Evolutionary conservation across 305 asterid species (phyloP).

Genomic region (Euphrasia arctica): DNA sequence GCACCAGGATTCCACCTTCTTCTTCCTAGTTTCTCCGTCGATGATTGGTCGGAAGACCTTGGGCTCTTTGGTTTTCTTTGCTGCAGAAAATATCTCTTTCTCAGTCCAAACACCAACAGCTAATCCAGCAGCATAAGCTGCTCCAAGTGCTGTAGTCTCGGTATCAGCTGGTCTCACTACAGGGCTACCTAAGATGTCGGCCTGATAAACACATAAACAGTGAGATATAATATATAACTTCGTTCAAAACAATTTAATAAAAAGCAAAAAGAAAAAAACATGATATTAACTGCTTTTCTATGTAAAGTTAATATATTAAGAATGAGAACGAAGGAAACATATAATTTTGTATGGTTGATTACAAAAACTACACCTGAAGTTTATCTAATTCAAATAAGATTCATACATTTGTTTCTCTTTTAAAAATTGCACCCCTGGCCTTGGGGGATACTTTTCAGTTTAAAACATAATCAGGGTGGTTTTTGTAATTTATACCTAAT

Average conservation of each 20-base stretch:
- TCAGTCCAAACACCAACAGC: slow-evolving; percentile 86
- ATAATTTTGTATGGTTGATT: not conserved
- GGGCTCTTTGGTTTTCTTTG: slow-evolving; percentile 49
- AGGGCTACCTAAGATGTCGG: slow-evolving; percentile 69
- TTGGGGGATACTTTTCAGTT: too few relatives aligned
- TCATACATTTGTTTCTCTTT: too few relatives aligned
- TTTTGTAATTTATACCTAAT: too few relatives aligned
- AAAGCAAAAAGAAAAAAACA: too few relatives aligned
- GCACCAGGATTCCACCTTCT: slow-evolving; percentile 86
- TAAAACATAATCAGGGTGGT: too few relatives aligned
- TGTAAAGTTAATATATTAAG: not conserved
- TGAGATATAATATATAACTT: not conserved
- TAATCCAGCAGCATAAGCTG: slow-evolving; percentile 94
- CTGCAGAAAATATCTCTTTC: slow-evolving; percentile 54
- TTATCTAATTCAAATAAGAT: not conserved
- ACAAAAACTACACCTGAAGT: not conserved
- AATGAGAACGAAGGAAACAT: not conserved
- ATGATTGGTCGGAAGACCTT: slow-evolving; percentile 47
- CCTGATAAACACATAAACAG: slow-evolving; percentile 37
- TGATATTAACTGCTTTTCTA: too few relatives aligned
- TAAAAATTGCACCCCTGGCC: too few relatives aligned
- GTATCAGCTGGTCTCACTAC: slow-evolving; percentile 79
- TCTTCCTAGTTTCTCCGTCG: slow-evolving; percentile 52
- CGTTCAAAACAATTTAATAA: not conserved
- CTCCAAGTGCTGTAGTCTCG: slow-evolving; percentile 93